These are phyloP conservation scores for Neonectria ditissima DNA, from an alignment of 2,329 filamentous ascomycete species.

Conservation along the genomic window DNA sequence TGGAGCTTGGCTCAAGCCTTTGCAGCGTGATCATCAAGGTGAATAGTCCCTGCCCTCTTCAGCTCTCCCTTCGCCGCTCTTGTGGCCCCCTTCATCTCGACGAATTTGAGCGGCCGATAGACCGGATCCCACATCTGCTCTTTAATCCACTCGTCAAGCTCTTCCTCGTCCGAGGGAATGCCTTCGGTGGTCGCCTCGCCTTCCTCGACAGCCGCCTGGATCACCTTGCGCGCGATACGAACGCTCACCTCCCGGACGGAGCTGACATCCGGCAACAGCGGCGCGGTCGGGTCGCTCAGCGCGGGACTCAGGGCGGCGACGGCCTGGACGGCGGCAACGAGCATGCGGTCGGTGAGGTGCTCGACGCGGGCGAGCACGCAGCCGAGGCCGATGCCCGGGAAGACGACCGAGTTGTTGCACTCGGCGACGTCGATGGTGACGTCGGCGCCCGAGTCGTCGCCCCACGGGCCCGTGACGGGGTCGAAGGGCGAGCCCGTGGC, in stretches of 20 bases:
- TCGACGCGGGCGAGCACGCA: constrained; percentile 76
- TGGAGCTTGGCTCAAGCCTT: neutral
- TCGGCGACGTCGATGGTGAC: constrained; percentile 71
- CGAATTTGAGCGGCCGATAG: constrained; percentile 73
- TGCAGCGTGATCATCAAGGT: constrained; percentile 32
- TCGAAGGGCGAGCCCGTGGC: constrained; percentile 87
- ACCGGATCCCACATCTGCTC: constrained; percentile 85
- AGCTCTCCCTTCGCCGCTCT: constrained; percentile 63
- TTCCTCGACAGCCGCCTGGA: constrained; percentile 77
- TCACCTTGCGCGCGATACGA: constrained; percentile 80
- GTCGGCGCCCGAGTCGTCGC: constrained; percentile 55
- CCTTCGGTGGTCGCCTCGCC: constrained; percentile 72
- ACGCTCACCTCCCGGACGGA: constrained; percentile 82
- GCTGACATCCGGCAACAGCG: constrained; percentile 80
- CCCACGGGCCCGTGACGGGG: constrained; percentile 73
- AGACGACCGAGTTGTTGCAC: constrained; percentile 90
- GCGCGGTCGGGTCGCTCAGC: constrained; percentile 69
- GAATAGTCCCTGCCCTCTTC: constrained; percentile 46
- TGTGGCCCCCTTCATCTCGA: constrained; percentile 63
- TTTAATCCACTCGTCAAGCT: constrained; percentile 77
- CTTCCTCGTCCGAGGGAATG: constrained; percentile 69
- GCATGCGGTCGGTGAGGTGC: constrained; percentile 80
- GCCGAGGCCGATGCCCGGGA: constrained; percentile 87
- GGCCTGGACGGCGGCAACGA: constrained; percentile 82
- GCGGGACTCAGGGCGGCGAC: constrained; percentile 80